Evolutionary conservation across 2,329 filamentous ascomycete species (phyloP).

Genomic region (Ophioceras dolichostomum): DNA sequence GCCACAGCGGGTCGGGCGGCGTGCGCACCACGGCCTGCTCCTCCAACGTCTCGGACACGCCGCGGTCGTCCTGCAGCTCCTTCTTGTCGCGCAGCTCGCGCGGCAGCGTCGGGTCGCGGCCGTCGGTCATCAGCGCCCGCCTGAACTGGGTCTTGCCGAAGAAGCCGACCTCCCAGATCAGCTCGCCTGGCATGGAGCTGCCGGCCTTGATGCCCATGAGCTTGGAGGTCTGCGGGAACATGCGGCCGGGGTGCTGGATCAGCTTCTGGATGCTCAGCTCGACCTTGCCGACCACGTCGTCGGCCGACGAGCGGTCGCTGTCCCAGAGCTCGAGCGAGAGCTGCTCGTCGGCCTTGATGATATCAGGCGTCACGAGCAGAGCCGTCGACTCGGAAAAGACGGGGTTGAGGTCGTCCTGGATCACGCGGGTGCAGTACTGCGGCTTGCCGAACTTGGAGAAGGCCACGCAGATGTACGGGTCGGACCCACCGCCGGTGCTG

Average conservation of each 20-base stretch:
- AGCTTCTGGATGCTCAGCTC: slow-evolving; percentile 90
- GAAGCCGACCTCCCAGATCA: slow-evolving; percentile 94
- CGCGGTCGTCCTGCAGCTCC: slow-evolving; percentile 81
- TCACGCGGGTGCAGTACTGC: slow-evolving; percentile 94
- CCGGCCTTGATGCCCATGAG: slow-evolving; percentile 73
- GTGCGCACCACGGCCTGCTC: slow-evolving; percentile 84
- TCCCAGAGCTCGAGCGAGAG: slow-evolving; percentile 94
- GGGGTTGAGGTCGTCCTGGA: slow-evolving; percentile 87
- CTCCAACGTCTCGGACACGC: slow-evolving; percentile 55
- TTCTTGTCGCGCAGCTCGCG: slow-evolving; percentile 60
- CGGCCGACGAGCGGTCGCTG: slow-evolving; percentile 80
- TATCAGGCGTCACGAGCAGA: slow-evolving; percentile 73
- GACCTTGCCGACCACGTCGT: slow-evolving; percentile 91
- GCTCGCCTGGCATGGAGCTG: slow-evolving; percentile 80
- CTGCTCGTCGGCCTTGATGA: slow-evolving; percentile 89
- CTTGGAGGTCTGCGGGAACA: slow-evolving; percentile 82
- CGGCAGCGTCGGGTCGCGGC: slow-evolving; percentile 68
- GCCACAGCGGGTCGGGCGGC: slow-evolving; percentile 92
- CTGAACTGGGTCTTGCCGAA: slow-evolving; percentile 87
- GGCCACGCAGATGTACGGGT: slow-evolving; percentile 88
- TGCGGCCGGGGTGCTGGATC: slow-evolving; percentile 84
- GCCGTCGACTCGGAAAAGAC: slow-evolving; percentile 84
- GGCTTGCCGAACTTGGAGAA: slow-evolving; percentile 97
- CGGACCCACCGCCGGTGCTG: slow-evolving; percentile 74
- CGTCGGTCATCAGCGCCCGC: slow-evolving; percentile 72